A percentile compares a stretch with the other conserved stretches of the same genome.
Conservation (phyloP, 257 asterid genomes). For the Solanum phureja region DNA sequence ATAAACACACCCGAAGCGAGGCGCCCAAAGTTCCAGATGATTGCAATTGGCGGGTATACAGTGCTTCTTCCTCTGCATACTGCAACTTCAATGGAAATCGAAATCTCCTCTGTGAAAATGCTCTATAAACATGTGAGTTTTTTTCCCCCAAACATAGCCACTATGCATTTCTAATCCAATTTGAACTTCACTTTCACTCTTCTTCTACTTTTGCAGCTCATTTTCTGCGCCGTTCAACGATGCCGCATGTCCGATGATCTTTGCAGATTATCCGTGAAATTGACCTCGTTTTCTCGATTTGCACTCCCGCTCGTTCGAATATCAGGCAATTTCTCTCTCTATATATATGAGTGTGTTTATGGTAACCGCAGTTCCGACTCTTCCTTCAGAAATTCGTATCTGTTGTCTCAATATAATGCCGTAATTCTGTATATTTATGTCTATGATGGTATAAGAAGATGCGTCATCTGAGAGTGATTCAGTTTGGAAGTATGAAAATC, state of each 20-base stretch:
- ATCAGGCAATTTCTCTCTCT: slow-evolving; percentile 33
- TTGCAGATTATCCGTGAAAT: slow-evolving; percentile 62
- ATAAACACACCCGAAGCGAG: neutral
- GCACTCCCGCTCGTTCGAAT: slow-evolving; percentile 39
- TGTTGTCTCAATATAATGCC: neutral
- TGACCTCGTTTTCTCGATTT: slow-evolving; percentile 19
- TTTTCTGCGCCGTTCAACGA: slow-evolving; percentile 60
- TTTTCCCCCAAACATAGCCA: neutral
- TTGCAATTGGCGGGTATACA: neutral
- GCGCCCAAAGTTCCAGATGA: neutral
- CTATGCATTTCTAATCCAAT: neutral
- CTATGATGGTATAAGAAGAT: neutral
- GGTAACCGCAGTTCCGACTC: neutral
- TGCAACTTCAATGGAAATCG: slow-evolving; percentile 30
- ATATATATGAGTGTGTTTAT: neutral
- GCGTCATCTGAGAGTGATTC: neutral
- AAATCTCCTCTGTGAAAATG: slow-evolving; percentile 31
- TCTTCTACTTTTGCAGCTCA: slow-evolving; percentile 33
- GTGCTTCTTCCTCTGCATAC: neutral
- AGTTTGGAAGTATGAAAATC: neutral
- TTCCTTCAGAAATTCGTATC: too few species aligned
- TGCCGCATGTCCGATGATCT: slow-evolving; percentile 61
- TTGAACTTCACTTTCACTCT: neutral
- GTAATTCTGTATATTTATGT: neutral
- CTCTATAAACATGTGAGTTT: slow-evolving; percentile 39